Evolutionary conservation across 331 rosid genomes (phyloP).

Genomic region (Pyrus hybrid): DNA sequence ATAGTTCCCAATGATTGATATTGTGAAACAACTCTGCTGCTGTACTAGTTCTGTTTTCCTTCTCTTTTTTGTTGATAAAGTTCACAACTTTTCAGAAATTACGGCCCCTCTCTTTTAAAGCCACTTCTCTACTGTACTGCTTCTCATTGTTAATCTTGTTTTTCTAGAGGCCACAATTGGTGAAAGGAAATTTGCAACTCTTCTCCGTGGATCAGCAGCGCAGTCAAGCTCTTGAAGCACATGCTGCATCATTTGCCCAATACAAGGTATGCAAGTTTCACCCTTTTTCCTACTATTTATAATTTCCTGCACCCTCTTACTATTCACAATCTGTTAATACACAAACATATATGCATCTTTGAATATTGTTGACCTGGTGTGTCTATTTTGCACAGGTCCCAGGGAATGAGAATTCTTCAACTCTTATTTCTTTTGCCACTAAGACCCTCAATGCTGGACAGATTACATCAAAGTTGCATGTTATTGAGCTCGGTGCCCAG

Average conservation of each 20-base stretch:
- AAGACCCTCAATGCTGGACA: constrained; percentile 96
- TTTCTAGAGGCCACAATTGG: constrained; percentile 85
- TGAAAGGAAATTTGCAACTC: constrained; percentile 98
- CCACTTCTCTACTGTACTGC: constrained; percentile 2
- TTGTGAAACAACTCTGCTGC: not conserved
- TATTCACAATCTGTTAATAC: not conserved
- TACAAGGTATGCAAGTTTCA: constrained; percentile 50
- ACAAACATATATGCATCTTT: not conserved
- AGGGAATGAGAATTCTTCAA: constrained; percentile 89
- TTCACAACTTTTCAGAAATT: not conserved
- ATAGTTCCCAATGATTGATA: not conserved
- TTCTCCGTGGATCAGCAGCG: constrained; percentile 96
- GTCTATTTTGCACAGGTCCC: constrained; percentile 46
- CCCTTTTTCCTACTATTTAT: not conserved
- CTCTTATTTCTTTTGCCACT: constrained; percentile 85
- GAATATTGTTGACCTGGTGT: not conserved
- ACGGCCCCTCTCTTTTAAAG: not conserved
- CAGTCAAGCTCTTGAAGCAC: constrained; percentile 99
- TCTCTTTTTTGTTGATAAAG: not conserved
- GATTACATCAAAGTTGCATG: constrained; percentile 81
- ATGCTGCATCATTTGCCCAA: constrained; percentile 96
- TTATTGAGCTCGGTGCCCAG: constrained; percentile 98
- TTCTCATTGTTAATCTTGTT: constrained; percentile 5
- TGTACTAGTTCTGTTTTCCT: not conserved
- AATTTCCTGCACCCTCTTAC: not conserved